These are phyloP conservation scores for Ambrosiella beaveri DNA, from an alignment of 2,329 filamentous ascomycete genomes.

Conservation along the genomic window DNA sequence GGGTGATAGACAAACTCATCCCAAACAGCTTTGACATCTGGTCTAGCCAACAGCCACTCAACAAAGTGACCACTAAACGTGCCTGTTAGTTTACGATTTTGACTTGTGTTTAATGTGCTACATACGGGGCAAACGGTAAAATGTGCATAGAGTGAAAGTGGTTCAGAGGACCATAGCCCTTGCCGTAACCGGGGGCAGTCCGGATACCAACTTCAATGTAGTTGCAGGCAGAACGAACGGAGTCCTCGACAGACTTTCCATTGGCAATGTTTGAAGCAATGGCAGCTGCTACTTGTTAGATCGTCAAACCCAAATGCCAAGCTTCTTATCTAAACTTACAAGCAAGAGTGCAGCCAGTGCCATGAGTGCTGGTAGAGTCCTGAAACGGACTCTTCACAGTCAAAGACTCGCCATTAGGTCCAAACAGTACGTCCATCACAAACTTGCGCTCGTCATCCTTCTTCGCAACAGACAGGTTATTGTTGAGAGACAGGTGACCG, in stretches of 20 bases:
- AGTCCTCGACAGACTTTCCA: constrained; percentile 36
- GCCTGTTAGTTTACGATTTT: neutral
- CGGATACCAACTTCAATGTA: constrained; percentile 59
- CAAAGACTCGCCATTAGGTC: constrained; percentile 34
- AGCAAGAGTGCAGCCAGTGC: constrained; percentile 85
- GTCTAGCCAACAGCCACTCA: constrained; percentile 61
- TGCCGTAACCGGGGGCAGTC: constrained; percentile 43
- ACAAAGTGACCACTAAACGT: constrained; percentile 52
- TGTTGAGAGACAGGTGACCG: constrained; percentile 66
- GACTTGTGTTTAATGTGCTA: constrained; percentile 3
- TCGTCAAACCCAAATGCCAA: neutral
- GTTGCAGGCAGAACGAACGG: constrained; percentile 49
- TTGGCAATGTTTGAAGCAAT: constrained; percentile 56
- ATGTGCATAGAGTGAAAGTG: constrained; percentile 58
- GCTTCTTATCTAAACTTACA: constrained; percentile 35
- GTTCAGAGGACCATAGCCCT: constrained; percentile 56
- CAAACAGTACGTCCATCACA: constrained; percentile 63
- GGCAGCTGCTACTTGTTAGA: constrained; percentile 32
- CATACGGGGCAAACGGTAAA: constrained; percentile 50
- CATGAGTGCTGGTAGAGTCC: constrained; percentile 68
- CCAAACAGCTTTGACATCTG: constrained; percentile 62
- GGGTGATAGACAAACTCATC: constrained; percentile 59
- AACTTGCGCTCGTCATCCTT: constrained; percentile 41
- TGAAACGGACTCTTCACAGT: constrained; percentile 56
- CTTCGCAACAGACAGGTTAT: constrained; percentile 40